Evolutionary conservation across 2,329 filamentous ascomycete genomes (phyloP).

Genomic region (Trichoderma semiorbis): DNA sequence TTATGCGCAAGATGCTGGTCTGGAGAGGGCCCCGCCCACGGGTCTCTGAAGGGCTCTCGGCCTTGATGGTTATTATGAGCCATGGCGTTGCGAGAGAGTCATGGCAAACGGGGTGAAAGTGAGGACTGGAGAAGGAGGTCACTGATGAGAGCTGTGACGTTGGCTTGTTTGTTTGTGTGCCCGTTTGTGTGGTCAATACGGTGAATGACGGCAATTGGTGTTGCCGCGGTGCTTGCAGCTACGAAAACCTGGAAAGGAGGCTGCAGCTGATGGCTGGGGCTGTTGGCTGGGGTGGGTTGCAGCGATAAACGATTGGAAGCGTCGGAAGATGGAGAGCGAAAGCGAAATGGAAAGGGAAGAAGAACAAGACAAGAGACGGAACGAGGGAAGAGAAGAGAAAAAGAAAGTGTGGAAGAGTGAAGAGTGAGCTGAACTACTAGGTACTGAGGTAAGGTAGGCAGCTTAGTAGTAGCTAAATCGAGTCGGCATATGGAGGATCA

Average conservation of each 20-base stretch:
- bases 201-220: background rate
- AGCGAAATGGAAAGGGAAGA: background rate
- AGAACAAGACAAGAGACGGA: background rate
- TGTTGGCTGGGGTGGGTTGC: background rate
- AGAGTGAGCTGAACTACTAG: no score
- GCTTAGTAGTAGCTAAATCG: background rate
- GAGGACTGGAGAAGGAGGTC: background rate
- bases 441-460: background rate
- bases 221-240: background rate
- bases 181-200: background rate
- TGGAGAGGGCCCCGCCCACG: slow-evolving; percentile 20
- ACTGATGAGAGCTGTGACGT: background rate
- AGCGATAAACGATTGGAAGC: background rate
- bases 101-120: slow-evolving; percentile 23
- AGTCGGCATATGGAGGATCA: background rate
- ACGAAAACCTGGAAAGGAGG: background rate
- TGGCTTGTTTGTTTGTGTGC: background rate
- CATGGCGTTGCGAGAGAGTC: slow-evolving; percentile 27
- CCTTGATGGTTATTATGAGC: slow-evolving; percentile 30
- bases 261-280: background rate
- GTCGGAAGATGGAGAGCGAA: background rate
- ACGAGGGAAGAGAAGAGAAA: background rate
- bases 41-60: slow-evolving; percentile 28
- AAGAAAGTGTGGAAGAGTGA: background rate
- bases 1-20: slow-evolving; percentile 29